These are phyloP conservation scores for Scheffersomyces titani DNA, from an alignment of 1,139 yeast genomes.

Conservation along the genomic window DNA sequence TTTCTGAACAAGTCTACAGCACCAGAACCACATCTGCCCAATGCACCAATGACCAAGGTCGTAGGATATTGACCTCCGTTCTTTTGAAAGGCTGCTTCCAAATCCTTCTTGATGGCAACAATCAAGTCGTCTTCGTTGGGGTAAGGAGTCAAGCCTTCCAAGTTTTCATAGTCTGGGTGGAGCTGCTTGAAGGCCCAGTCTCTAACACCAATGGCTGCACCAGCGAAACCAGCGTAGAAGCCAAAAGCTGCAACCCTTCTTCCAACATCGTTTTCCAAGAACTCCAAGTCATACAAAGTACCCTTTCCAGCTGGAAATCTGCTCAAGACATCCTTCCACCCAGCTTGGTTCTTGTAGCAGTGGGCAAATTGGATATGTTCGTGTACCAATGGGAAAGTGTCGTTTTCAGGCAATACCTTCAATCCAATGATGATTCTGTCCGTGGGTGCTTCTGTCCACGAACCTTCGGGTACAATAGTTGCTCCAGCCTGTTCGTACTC, in stretches of 20 bases:
- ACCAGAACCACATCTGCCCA: slow-evolving; percentile 99
- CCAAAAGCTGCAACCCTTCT: slow-evolving; percentile 99
- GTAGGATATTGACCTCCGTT: slow-evolving; percentile 71
- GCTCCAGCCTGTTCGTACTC: slow-evolving; percentile 87
- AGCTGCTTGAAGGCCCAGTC: slow-evolving; percentile 94
- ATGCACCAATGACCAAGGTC: slow-evolving; percentile 90
- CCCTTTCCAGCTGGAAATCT: slow-evolving; percentile 94
- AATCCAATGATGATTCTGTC: slow-evolving; percentile 90
- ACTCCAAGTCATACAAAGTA: slow-evolving; percentile 87
- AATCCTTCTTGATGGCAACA: slow-evolving; percentile 63
- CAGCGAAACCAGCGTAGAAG: slow-evolving; percentile 97
- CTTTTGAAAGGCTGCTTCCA: slow-evolving; percentile 58
- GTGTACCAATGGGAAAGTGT: slow-evolving; percentile 87
- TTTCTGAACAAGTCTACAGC: slow-evolving; percentile 81
- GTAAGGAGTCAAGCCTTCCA: slow-evolving; percentile 80
- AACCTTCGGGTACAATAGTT: slow-evolving; percentile 84
- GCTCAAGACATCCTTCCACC: slow-evolving; percentile 88
- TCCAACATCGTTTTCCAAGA: slow-evolving; percentile 89
- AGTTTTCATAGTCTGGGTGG: slow-evolving; percentile 60
- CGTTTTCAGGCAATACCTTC: slow-evolving; percentile 91
- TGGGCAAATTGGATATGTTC: slow-evolving; percentile 98
- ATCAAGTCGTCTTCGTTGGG: slow-evolving; percentile 77
- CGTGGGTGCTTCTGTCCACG: slow-evolving; percentile 89
- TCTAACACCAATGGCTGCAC: slow-evolving; percentile 92
- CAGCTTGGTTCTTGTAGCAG: slow-evolving; percentile 95